Evolutionary conservation across 352 stramenopile genomes (phyloP), one percentile per base, ranked within the genome.

Genomic region (Pythium dissotocum): DNA sequence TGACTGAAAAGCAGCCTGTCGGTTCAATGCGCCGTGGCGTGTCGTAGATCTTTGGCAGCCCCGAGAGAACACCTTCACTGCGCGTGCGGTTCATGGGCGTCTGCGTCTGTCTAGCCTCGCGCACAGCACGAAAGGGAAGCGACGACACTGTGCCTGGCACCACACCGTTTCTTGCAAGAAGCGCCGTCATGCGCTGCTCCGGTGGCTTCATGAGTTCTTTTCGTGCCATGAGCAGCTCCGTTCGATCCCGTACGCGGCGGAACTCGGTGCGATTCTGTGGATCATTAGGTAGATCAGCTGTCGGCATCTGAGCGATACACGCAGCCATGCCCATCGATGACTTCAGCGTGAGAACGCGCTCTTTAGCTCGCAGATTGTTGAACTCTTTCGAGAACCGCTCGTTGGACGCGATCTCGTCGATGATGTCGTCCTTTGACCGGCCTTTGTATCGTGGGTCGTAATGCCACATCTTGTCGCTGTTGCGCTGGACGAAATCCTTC

Each of bases 331-430:
- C 78, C 30, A 73, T 66, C 36, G 80, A 89, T 35, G 83, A 91
- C 57, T 79, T 91, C 24, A 91, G 77, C 42, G 71, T 78, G 21
- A 88, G 60, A 44, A 91, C 64, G 13, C 83, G 82, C 70, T 90
- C 82, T 52, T 87, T 88, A 33, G 80, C 77, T 3, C 82, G 80
- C 35, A 90, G 57, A 2, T 72, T 63, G 61, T 88, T 89, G 63
- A 84, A 80, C 52, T 84, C 77, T 36, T 75, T 72, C 21, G 71
- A 75, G 59, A 84, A 90, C 28, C 59, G 70, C 26, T 71, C 68
- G 40, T 69, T 76, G 38, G 60, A 73, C n/a, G 77, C 82, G 42
- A 90, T 87, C 40, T 83, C 60, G 2, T 83, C 65, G 9, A 79
- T 70, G 14, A 90, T 74, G 16, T 82, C 69, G 6, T 85, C 67